These are phyloP conservation scores for Ganoderma boninense DNA, from an alignment of 1,284 basidiomycete genomes.

Conservation along the genomic window DNA sequence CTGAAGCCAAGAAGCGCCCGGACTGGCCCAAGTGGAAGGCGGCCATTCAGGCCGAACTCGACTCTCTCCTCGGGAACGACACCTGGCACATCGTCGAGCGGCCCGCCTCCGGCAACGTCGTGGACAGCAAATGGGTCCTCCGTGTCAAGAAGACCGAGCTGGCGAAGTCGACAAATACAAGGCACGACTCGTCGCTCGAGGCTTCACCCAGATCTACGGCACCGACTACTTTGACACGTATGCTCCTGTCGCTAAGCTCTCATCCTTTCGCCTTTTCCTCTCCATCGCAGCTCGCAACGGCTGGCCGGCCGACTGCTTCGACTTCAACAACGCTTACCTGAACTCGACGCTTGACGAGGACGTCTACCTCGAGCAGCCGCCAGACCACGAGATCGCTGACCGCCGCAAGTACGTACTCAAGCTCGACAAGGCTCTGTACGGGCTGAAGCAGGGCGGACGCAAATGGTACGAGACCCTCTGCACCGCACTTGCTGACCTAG, in stretches of 20 bases:
- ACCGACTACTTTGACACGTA: conserved; percentile 46
- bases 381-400: not conserved
- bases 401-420: too few relatives aligned
- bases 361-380: not conserved
- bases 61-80: conserved; percentile 28
- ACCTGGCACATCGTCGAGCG: conserved; percentile 37
- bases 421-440: too few relatives aligned
- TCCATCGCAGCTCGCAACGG: conserved; percentile 43
- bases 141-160: too few relatives aligned
- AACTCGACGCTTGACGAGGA: conserved; percentile 44
- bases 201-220: conserved; percentile 49
- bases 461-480: too few relatives aligned
- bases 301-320: conserved; percentile 47
- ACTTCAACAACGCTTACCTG: conserved; percentile 51
- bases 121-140: conserved; percentile 36
- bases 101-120: conserved; percentile 34
- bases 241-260: too few relatives aligned
- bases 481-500: conserved; percentile 19
- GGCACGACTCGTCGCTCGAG: conserved; percentile 26
- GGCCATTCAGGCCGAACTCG: conserved; percentile 34
- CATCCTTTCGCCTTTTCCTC: conserved; percentile 40
- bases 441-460: too few relatives aligned
- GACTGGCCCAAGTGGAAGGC: conserved; percentile 37
- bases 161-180: conserved; percentile 42
- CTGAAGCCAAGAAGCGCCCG: conserved; percentile 31